phyloP scores from a whole-genome alignment of 495 filamentous ascomycete genomes.

The Hypomontagnella monticulosa region DNA sequence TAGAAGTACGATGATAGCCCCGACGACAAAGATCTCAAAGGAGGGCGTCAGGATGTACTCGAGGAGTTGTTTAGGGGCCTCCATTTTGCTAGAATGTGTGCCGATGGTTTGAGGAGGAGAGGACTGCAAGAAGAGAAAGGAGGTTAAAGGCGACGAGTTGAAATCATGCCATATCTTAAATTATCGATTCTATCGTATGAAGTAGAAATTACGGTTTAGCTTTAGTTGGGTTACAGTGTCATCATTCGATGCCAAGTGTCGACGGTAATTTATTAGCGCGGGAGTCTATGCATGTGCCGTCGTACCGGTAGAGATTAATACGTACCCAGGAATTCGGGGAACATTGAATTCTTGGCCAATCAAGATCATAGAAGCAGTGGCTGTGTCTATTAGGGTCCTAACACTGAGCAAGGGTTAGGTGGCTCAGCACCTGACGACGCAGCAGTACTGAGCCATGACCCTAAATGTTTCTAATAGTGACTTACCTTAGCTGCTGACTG shows the following conservation, averaged over 20 bases:
- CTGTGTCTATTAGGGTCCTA: not conserved
- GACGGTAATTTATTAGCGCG: slow-evolving; percentile 13
- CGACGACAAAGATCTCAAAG: slow-evolving; percentile 66
- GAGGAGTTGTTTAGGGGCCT: slow-evolving; percentile 46
- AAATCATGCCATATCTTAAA: slow-evolving; percentile 31
- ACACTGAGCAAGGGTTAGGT: slow-evolving; percentile 10
- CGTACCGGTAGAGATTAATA: slow-evolving; percentile 33
- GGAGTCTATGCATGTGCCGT: slow-evolving; percentile 30
- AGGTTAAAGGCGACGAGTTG: not conserved
- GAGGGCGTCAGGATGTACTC: slow-evolving; percentile 63
- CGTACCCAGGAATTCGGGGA: slow-evolving; percentile 8
- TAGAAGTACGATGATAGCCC: slow-evolving; percentile 73
- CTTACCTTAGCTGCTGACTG: slow-evolving; percentile 4
- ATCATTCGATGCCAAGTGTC: slow-evolving; percentile 43
- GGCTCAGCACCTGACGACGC: slow-evolving; percentile 27
- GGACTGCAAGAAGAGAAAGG: not conserved
- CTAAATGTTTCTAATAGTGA: slow-evolving; percentile 13
- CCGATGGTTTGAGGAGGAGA: slow-evolving; percentile 1
- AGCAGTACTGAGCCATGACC: not conserved
- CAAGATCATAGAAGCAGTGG: not conserved
- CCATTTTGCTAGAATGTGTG: slow-evolving; percentile 20
- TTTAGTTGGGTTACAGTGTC: slow-evolving; percentile 37
- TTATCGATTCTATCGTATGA: not conserved
- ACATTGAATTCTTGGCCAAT: slow-evolving; percentile 7
- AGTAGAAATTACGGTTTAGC: slow-evolving; percentile 9